Evolutionary conservation across 306 rosid species (phyloP).

Genomic region (Prunus mume): DNA sequence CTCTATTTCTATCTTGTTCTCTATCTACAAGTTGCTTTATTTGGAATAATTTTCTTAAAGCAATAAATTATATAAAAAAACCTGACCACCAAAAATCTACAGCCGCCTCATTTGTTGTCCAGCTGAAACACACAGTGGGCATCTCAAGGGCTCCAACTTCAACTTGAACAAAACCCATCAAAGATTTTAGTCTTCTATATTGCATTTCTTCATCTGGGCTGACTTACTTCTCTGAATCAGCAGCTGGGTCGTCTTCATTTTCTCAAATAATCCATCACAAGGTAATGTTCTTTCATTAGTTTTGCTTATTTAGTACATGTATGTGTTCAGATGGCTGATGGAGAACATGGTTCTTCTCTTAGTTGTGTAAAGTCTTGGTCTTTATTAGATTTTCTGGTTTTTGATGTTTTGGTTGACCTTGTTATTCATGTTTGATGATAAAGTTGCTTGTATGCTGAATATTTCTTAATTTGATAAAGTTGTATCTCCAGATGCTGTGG

Average conservation of each 20-base stretch:
- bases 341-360: background rate
- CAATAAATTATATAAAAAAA: background rate
- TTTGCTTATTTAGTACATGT: background rate
- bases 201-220: conserved; percentile 25
- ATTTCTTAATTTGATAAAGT: background rate
- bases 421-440: background rate
- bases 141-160: background rate
- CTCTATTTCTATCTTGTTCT: background rate
- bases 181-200: background rate
- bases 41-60: background rate
- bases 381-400: background rate
- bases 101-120: conserved; percentile 25
- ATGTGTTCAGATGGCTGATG: background rate
- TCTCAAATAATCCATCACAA: conserved; percentile 1
- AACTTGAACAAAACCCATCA: background rate
- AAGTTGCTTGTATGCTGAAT: background rate
- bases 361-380: background rate
- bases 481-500: background rate
- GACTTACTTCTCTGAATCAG: conserved; percentile 16
- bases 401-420: background rate
- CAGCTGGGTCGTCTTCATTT: conserved; percentile 9
- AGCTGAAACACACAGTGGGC: background rate
- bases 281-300: conserved; percentile 25
- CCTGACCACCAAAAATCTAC: conserved; percentile 15
- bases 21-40: conserved; percentile 10